Evolutionary conservation across 2,329 filamentous ascomycete species (phyloP).

Genomic region (Trichoderma citrinoviride): DNA sequence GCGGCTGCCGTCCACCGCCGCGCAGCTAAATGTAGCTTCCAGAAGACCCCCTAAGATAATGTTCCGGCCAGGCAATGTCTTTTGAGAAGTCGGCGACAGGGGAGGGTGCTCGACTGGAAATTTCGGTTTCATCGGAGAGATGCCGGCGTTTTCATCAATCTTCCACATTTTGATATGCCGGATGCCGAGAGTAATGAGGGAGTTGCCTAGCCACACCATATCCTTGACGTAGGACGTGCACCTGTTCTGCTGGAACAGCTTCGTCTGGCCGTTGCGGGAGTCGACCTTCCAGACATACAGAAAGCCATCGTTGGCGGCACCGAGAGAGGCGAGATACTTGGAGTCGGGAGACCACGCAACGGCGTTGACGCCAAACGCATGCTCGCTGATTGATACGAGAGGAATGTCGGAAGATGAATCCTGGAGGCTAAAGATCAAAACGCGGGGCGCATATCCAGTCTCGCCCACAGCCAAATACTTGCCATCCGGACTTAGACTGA

Average conservation of each 20-base stretch:
- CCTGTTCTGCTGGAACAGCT: conserved; percentile 79
- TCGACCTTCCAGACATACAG: conserved; percentile 89
- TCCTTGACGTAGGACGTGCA: conserved; percentile 83
- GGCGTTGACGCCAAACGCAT: conserved; percentile 83
- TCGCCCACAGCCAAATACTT: conserved; percentile 89
- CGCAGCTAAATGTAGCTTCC: conserved; percentile 80
- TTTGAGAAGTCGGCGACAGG: conserved; percentile 40
- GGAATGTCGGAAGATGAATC: conserved; percentile 79
- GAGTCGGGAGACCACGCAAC: conserved; percentile 89
- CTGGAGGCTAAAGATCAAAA: conserved; percentile 83
- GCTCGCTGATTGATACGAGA: conserved; percentile 81
- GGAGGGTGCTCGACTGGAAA: conserved; percentile 44
- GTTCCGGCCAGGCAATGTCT: conserved; percentile 80
- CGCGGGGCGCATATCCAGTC: conserved; percentile 88
- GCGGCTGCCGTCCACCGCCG: conserved; percentile 69
- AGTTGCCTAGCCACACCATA: conserved; percentile 88
- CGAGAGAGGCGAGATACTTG: conserved; percentile 82
- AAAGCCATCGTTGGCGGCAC: conserved; percentile 87
- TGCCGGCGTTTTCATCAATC: conserved; percentile 62
- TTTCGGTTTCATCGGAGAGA: conserved; percentile 63
- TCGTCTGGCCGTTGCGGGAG: conserved; percentile 74
- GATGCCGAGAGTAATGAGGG: conserved; percentile 80
- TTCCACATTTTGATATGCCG: conserved; percentile 94
- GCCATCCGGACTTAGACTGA: conserved; percentile 84
- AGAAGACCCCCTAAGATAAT: conserved; percentile 77